These are phyloP conservation scores for Pestalotiopsis fici DNA, from an alignment of 2,329 filamentous ascomycete genomes.

Conservation along the genomic window DNA sequence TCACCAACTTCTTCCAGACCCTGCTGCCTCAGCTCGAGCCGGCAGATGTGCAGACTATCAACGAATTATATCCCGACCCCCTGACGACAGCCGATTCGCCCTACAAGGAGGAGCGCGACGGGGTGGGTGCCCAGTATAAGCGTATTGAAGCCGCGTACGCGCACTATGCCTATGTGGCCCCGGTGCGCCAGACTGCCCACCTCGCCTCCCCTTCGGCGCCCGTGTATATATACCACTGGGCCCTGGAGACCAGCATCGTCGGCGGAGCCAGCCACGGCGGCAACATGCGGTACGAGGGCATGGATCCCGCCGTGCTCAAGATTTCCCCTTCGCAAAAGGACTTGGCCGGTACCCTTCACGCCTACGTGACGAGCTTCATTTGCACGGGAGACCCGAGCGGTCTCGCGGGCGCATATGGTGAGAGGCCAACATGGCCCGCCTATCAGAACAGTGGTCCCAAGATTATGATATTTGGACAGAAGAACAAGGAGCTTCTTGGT, in stretches of 20 bases:
- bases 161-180: conserved; percentile 55
- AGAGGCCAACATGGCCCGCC: conserved; percentile 11
- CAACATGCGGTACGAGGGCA: conserved; percentile 49
- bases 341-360: conserved; percentile 42
- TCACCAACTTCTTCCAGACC: conserved; percentile 36
- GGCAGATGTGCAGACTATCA: conserved; percentile 33
- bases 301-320: conserved; percentile 31
- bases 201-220: conserved; percentile 38
- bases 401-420: conserved; percentile 23
- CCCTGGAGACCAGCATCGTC: conserved; percentile 41
- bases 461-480: conserved; percentile 44
- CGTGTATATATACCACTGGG: conserved; percentile 57
- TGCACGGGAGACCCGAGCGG: conserved; percentile 44
- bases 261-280: conserved; percentile 49
- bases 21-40: conserved; percentile 38
- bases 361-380: conserved; percentile 51
- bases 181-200: conserved; percentile 50
- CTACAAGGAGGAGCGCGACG: conserved; percentile 38
- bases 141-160: conserved; percentile 55
- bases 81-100: conserved; percentile 26
- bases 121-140: conserved; percentile 52
- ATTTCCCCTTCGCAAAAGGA: conserved; percentile 40
- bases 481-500: conserved; percentile 48
- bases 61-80: conserved; percentile 42
- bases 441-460: conserved; percentile 12